These are phyloP conservation scores for Botrytis tulipae DNA, from an alignment of 2,329 filamentous ascomycete genomes.

Conservation along the genomic window DNA sequence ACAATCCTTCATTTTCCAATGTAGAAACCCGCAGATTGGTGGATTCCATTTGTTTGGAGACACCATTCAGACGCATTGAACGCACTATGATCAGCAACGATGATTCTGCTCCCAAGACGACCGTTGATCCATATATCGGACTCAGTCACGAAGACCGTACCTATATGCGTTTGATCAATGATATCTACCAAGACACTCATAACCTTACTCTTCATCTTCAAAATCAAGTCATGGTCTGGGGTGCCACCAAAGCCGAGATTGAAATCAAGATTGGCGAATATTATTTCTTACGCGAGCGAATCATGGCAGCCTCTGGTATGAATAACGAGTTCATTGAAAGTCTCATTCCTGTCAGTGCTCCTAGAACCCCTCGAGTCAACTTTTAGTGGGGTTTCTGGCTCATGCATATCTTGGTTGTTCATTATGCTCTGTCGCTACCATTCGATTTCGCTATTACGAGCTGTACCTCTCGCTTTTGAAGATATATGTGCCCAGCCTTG, in stretches of 20 bases:
- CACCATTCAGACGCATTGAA: conserved; percentile 6
- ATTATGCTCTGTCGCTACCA: background rate
- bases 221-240: conserved; percentile 7
- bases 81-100: conserved; percentile 8
- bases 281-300: background rate
- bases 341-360: background rate
- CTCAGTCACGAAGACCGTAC: conserved; percentile 6
- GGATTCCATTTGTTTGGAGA: background rate
- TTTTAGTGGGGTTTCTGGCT: background rate
- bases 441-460: background rate
- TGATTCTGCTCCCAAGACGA: background rate
- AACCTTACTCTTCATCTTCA: conserved; percentile 14
- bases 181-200: conserved; percentile 9
- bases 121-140: background rate
- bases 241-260: background rate
- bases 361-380: conserved; percentile 13
- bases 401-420: background rate
- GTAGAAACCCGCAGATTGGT: background rate
- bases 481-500: background rate
- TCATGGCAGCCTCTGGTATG: conserved; percentile 11
- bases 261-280: conserved; percentile 10
- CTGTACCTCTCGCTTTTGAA: background rate
- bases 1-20: background rate
- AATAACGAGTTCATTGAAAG: conserved; percentile 2
- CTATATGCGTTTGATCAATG: conserved; percentile 12